Evolutionary conservation across 2,329 filamentous ascomycete species (phyloP), one percentile per base, ranked within the genome.

Genomic region (Aureobasidium sp.): DNA sequence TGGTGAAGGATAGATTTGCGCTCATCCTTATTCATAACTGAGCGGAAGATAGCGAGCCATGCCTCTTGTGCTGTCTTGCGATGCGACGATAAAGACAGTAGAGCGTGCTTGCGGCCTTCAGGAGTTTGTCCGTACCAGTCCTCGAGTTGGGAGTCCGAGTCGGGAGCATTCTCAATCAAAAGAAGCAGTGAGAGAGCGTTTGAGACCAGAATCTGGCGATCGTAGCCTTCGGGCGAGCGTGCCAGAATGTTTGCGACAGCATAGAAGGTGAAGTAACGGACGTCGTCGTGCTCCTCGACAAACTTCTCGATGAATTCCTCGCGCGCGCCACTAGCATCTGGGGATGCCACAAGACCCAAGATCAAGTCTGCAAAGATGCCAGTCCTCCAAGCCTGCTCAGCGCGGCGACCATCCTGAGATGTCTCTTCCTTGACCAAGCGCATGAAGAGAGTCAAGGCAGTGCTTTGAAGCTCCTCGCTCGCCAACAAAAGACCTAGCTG

Each of bases 31-130:
- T 81, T 84, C 55, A 92, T 80, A 3, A 82, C 80, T 62, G 87
- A 78, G 62, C 82, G 83, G 71, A 97, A 84, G 26, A 96, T 75
- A 3, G 88, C 83, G 20, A 96, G 77, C 93, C 93, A 97, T 3
- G 91, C 89, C 63, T 91, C 87, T 72, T 97, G 92, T 0, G 89
- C 90, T 67, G 86, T 84, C 70, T 84, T 88, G 76, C 89, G 93
- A 75, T 93, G 89, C 63, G 88, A 83, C 13, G 80, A 81, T 10
- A 88, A 75, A 2, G 87, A 89, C 61, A 81, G 78, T 7, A 92
- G 77, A 17, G 81, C 76, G 67, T 90, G 87, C 62, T 86, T 85
- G 69, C 85, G 86, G 73, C 88, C 88, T 68, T 82, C 81, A 9
- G 88, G 87, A 57, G 81, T 75, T 44, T 82, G 76, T 50, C 87